Conservation (phyloP, 2,329 filamentous ascomycete species). For the Curvularia sp. region DNA sequence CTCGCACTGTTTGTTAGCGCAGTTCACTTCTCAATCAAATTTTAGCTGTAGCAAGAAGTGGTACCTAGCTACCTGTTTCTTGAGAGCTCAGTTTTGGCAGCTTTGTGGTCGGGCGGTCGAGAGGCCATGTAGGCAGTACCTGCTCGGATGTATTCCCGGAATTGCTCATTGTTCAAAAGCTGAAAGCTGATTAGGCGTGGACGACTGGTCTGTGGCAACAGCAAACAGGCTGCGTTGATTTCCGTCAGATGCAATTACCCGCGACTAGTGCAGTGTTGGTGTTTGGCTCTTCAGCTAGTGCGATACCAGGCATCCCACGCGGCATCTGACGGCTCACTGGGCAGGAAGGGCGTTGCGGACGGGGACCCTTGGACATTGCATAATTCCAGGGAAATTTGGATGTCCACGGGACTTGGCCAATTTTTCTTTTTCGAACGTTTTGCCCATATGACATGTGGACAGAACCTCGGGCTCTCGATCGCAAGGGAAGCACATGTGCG, state of each 20-base stretch:
- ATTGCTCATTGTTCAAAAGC: background rate
- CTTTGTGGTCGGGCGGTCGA: no score
- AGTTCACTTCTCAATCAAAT: background rate
- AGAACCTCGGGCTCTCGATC: slow-evolving; percentile 7
- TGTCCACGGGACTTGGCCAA: slow-evolving; percentile 8
- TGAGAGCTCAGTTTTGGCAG: background rate
- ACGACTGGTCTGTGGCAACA: background rate
- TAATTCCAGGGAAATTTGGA: slow-evolving; percentile 12
- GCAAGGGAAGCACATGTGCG: background rate
- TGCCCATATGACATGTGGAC: slow-evolving; percentile 2
- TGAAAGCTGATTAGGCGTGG: background rate
- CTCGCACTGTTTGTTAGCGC: background rate
- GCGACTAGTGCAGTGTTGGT: slow-evolving; percentile 14
- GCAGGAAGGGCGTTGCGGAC: slow-evolving; percentile 3
- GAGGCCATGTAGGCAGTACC: no score
- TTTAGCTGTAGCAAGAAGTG: background rate
- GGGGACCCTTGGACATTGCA: slow-evolving; percentile 6
- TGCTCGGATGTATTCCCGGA: background rate
- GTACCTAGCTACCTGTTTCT: background rate
- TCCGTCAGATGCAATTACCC: slow-evolving; percentile 7
- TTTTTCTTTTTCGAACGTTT: background rate
- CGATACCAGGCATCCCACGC: slow-evolving; percentile 8
- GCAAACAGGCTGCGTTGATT: background rate
- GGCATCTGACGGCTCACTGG: slow-evolving; percentile 9
- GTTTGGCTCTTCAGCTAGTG: slow-evolving; percentile 5